Base-by-base conservation (phyloP, 805 yeast species). In the Teunomyces gatunensis region DNA sequence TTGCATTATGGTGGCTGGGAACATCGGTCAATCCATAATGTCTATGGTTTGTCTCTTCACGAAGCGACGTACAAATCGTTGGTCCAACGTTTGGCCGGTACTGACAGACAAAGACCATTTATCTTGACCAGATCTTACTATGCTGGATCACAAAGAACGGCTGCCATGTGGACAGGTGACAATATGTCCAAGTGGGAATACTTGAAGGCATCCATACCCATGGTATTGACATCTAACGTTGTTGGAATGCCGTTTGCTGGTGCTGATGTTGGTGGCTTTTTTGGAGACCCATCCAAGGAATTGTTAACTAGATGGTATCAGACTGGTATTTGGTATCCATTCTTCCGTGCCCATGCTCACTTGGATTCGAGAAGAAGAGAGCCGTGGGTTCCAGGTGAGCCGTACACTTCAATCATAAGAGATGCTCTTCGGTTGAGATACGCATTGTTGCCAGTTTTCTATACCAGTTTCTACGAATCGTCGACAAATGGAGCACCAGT, bases 161-260 rank as follows among this genome's bases (percentile, higher is more conserved):
- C 94, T 0, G 96, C 98, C 0, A 85, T 87, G 81, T 94, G 99
- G 99, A 89, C 97, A 0, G 99, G 99, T 39, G 99, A 94, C 64
- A 94, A 92, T 64, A 85, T 81, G 78, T 89, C 97, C 2, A 84
- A 78, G 54, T 94, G 99, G 99, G 94, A 85, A 52, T 87, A 89
- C 58, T 73, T 94, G 51, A 75, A 78, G 55, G 75, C 80, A 4
- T 88, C 97, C 0, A 77, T 89, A 39, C 97, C 98, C 5, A 91
- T 90, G 96, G 65, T 89, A 12, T 72, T 94, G 49, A 87, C 95
- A 3, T 78, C 84, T 54, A 89, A 90, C 41, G 71, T 88, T 25
- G 88, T 81, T 1, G 96, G 96, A 6, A 84, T 83, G 83, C 96
- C 97, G 27, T 92, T 91, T 68, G 78, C 87, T 5, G 99, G 99